Evolutionary conservation across 352 stramenopile species (phyloP).

Genomic region (Globisporangium camurandrum): DNA sequence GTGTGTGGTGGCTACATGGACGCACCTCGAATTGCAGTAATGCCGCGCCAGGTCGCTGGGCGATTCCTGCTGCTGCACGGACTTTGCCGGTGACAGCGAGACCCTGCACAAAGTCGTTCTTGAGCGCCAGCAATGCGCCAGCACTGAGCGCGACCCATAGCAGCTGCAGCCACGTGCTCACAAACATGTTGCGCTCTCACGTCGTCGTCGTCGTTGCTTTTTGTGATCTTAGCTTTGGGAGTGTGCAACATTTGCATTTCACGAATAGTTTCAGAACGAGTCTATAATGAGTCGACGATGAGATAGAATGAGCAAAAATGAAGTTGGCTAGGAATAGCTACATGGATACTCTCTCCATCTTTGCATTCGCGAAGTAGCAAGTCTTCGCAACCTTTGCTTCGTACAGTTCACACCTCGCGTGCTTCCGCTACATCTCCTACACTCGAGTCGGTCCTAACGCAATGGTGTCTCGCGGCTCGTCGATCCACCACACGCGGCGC

Average conservation of each 20-base stretch:
- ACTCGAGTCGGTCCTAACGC: no score
- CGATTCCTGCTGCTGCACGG: conserved; percentile 17
- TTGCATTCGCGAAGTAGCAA: background rate
- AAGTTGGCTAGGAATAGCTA: background rate
- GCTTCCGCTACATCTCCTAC: no score
- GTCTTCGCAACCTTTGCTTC: no score
- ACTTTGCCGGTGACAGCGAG: conserved; percentile 39
- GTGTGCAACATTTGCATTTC: background rate
- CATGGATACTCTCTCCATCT: background rate
- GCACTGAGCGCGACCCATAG: conserved; percentile 13
- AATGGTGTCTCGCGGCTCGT: conserved; percentile 71
- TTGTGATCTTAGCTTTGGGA: no score
- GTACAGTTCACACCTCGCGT: no score
- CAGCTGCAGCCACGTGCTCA: conserved; percentile 21
- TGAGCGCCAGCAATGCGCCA: conserved; percentile 25
- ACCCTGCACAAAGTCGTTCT: conserved; percentile 25
- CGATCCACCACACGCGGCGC: conserved; percentile 59
- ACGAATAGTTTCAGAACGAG: no score
- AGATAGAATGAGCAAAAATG: no score
- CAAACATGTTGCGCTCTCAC: background rate
- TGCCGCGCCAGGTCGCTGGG: conserved; percentile 17
- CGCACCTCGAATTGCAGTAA: conserved; percentile 30
- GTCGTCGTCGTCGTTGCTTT: no score
- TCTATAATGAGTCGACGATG: no score
- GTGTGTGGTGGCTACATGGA: background rate